A percentile compares a stretch with the other conserved stretches of the same genome.
These are phyloP conservation scores for Tulasnella sp. DNA, from an alignment of 768 basidiomycete species.

Conservation along the genomic window DNA sequence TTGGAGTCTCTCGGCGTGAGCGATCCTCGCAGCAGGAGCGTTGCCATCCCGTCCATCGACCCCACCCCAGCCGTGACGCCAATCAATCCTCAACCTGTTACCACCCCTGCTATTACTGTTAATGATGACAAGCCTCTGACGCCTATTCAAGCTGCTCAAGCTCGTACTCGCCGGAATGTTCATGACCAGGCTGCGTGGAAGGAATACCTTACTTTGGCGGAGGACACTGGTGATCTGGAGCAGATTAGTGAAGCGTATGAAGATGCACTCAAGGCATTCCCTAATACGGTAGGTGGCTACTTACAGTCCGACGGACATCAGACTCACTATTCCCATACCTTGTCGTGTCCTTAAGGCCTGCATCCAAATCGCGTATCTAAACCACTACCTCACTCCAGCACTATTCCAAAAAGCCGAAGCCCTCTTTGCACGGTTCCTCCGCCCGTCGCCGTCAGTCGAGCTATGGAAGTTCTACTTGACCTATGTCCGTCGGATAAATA, in stretches of 20 bases:
- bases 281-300: constrained; percentile 68
- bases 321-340: background rate
- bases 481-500: constrained; percentile 75
- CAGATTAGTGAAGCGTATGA: constrained; percentile 75
- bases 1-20: too few relatives aligned
- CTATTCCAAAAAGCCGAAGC: constrained; percentile 68
- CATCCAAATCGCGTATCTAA: constrained; percentile 75
- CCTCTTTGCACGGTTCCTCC: constrained; percentile 80
- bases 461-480: constrained; percentile 89
- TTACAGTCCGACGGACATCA: background rate
- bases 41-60: too few relatives aligned
- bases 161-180: constrained; percentile 51
- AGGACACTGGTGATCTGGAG: constrained; percentile 63
- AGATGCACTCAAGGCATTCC: constrained; percentile 69
- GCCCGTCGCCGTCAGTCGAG: constrained; percentile 74
- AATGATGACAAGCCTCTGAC: constrained; percentile 1
- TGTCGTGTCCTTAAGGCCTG: constrained; percentile 39
- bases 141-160: constrained; percentile 37
- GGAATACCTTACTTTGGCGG: constrained; percentile 62
- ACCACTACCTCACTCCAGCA: constrained; percentile 51
- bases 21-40: too few relatives aligned
- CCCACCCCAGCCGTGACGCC: background rate
- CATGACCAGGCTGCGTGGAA: constrained; percentile 71
- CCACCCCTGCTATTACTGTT: background rate
- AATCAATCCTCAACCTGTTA: constrained; percentile 1